A percentile compares a stretch with the other conserved stretches of the same genome.
Evolutionary conservation across 768 basidiomycete genomes (phyloP).

Genomic region (Pisolithus sp.): DNA sequence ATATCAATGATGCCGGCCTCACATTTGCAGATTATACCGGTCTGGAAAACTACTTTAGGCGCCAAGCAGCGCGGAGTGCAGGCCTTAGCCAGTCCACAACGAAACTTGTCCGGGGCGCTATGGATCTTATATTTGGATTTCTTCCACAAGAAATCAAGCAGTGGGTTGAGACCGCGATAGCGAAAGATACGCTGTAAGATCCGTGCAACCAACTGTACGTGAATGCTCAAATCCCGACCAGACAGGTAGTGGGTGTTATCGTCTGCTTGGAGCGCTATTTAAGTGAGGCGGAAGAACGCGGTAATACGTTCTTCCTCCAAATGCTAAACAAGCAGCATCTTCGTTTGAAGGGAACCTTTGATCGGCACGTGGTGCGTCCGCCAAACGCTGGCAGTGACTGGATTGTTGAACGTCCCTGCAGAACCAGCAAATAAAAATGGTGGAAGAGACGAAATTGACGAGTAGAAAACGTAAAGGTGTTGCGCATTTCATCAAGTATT

Average conservation of each 20-base stretch:
- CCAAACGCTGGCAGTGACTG: not conserved
- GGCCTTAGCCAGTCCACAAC: constrained; percentile 61
- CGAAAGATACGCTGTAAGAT: constrained; percentile 69
- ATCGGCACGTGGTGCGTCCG: constrained; percentile 61
- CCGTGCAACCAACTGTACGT: not conserved
- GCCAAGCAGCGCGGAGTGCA: constrained; percentile 76
- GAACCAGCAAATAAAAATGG: constrained; percentile 81
- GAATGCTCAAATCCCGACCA: constrained; percentile 26
- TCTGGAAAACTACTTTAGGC: constrained; percentile 87
- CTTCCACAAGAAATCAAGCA: constrained; percentile 72
- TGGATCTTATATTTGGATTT: constrained; percentile 96
- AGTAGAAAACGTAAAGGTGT: constrained; percentile 92
- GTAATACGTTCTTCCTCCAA: constrained; percentile 66
- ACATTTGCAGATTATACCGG: constrained; percentile 96
- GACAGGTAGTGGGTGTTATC: constrained; percentile 81
- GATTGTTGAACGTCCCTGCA: constrained; percentile 24
- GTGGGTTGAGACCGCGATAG: constrained; percentile 78
- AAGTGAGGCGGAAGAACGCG: constrained; percentile 70
- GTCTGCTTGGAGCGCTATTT: constrained; percentile 73
- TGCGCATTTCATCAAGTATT: constrained; percentile 86
- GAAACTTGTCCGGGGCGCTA: constrained; percentile 79
- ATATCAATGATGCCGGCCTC: constrained; percentile 79
- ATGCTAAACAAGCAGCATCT: constrained; percentile 79
- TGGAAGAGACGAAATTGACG: constrained; percentile 87
- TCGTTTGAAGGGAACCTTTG: constrained; percentile 68